Evolutionary conservation across 768 basidiomycete species (phyloP).

Genomic region (Paxillus rubicundulus): DNA sequence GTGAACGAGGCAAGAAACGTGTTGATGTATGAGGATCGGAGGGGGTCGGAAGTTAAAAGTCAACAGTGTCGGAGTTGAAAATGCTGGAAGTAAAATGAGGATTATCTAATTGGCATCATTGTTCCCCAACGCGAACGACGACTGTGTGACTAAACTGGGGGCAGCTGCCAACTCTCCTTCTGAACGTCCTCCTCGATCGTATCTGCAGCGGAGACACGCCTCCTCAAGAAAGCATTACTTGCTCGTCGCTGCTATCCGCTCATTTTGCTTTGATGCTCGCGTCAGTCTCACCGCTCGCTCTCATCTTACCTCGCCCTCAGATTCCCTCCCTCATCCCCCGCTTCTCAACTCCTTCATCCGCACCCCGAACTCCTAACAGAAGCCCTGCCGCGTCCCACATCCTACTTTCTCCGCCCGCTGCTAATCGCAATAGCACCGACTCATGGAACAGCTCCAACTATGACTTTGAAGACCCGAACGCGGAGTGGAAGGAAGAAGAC

Average conservation of each 20-base stretch:
- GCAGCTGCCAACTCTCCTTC: constrained; percentile 15
- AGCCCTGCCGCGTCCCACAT: constrained; percentile 55
- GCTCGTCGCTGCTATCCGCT: constrained; percentile 48
- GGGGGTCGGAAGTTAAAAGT: constrained; percentile 10
- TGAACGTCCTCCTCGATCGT: neutral
- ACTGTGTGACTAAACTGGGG: constrained; percentile 12
- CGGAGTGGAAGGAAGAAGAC: constrained; percentile 76
- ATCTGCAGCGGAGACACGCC: neutral
- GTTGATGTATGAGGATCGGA: neutral
- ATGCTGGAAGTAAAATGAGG: constrained; percentile 12
- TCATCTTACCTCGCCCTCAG: constrained; percentile 61
- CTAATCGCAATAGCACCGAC: constrained; percentile 65
- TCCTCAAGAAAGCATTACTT: neutral
- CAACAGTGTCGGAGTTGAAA: constrained; percentile 16
- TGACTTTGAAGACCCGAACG: constrained; percentile 58
- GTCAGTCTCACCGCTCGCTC: constrained; percentile 53
- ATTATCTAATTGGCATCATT: constrained; percentile 19
- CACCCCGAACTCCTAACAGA: constrained; percentile 59
- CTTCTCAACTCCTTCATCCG: constrained; percentile 42
- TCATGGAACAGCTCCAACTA: constrained; percentile 83
- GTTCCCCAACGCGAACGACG: constrained; percentile 24
- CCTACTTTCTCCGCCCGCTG: constrained; percentile 42
- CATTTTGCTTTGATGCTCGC: constrained; percentile 41
- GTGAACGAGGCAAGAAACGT: constrained; percentile 12
- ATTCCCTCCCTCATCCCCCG: constrained; percentile 46